These are phyloP conservation scores for Coemansia sp. DNA, from an alignment of 192 early-diverging fungal species.

Conservation along the genomic window DNA sequence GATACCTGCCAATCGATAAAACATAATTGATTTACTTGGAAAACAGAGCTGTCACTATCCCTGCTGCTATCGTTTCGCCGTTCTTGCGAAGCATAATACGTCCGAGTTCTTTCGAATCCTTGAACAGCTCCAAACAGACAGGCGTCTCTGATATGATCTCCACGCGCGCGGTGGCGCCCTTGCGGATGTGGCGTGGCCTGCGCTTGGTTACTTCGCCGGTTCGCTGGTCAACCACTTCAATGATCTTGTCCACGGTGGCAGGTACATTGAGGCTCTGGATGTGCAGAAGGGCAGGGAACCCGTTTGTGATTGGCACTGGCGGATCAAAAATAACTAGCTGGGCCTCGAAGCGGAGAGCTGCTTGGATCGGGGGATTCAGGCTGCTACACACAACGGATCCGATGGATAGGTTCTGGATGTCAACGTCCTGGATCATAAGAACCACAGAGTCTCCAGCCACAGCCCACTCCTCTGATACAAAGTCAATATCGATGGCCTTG, in stretches of 20 bases:
- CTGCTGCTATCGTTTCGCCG: constrained; percentile 86
- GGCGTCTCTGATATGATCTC: constrained; percentile 70
- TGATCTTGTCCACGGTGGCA: constrained; percentile 71
- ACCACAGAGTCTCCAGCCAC: constrained; percentile 90
- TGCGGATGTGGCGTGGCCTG: constrained; percentile 66
- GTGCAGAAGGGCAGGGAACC: constrained; percentile 84
- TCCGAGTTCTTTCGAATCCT: constrained; percentile 85
- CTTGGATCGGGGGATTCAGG: constrained; percentile 66
- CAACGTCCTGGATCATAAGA: constrained; percentile 62
- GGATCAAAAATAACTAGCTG: constrained; percentile 95
- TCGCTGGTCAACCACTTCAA: constrained; percentile 72
- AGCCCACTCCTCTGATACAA: constrained; percentile 77
- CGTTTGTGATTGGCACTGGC: constrained; percentile 86
- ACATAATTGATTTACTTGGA: constrained; percentile 19
- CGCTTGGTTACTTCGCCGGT: constrained; percentile 84
- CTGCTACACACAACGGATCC: constrained; percentile 81
- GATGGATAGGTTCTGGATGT: constrained; percentile 55
- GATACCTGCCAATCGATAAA: not conserved
- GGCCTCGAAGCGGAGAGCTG: constrained; percentile 73
- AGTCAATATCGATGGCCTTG: constrained; percentile 75
- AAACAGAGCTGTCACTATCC: constrained; percentile 62
- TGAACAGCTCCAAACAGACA: constrained; percentile 83
- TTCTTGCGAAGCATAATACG: constrained; percentile 83
- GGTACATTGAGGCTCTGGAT: constrained; percentile 81
- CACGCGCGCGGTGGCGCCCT: constrained; percentile 74